A percentile compares a stretch with the other conserved stretches of the same genome.
These are phyloP conservation scores for Sungouiella thailandica DNA, from an alignment of 805 yeast genomes.

Conservation along the genomic window DNA sequence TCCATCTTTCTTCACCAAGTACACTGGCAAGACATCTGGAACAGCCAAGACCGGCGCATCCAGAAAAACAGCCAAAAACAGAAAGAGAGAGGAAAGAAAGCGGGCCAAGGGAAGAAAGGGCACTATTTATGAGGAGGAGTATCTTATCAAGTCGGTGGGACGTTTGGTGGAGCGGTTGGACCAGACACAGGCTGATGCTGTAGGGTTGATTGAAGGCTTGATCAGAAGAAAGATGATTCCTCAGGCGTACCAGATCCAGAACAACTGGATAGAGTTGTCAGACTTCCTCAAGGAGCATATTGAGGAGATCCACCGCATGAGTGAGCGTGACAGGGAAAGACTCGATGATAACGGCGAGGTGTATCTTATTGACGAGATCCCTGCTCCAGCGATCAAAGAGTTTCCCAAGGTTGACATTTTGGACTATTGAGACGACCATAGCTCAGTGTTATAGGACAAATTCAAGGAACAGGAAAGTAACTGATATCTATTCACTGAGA, in stretches of 20 bases:
- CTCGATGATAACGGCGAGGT: conserved; percentile 84
- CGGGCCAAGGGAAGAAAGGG: conserved; percentile 97
- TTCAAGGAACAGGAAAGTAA: no score
- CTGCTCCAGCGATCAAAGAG: conserved; percentile 59
- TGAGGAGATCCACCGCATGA: conserved; percentile 72
- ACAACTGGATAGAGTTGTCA: conserved; percentile 54
- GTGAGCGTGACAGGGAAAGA: conserved; percentile 84
- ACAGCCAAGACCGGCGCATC: conserved; percentile 97
- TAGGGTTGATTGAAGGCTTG: conserved; percentile 67
- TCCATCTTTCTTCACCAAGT: conserved; percentile 90
- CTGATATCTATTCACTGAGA: no score
- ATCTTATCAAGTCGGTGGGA: conserved; percentile 80
- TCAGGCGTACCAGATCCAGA: conserved; percentile 80
- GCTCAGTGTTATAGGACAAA: background rate
- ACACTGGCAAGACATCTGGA: conserved; percentile 93
- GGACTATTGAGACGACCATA: conserved; percentile 43
- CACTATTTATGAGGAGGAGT: conserved; percentile 95
- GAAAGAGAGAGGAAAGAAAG: conserved; percentile 92
- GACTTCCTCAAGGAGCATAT: conserved; percentile 54
- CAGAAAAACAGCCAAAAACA: conserved; percentile 85
- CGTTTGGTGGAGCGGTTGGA: conserved; percentile 79
- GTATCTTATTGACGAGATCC: conserved; percentile 71
- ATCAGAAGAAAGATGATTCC: conserved; percentile 66
- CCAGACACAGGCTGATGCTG: conserved; percentile 70
- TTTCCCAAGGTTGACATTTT: conserved; percentile 56